Evolutionary conservation across 192 early-diverging fungal genomes (phyloP).

Genomic region (Umbelopsis sp.): DNA sequence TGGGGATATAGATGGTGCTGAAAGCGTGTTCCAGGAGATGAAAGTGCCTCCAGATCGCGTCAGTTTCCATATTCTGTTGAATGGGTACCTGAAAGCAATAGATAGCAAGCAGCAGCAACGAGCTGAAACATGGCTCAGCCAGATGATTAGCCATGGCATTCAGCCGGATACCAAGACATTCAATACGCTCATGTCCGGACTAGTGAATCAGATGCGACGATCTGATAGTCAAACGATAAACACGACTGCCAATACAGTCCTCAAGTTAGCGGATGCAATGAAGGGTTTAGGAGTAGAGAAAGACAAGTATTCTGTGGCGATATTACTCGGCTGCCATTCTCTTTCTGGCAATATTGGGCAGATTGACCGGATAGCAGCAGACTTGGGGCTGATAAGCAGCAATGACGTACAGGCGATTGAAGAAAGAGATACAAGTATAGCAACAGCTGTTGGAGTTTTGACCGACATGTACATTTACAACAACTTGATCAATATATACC

Average conservation of each 20-base stretch:
- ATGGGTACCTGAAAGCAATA: conserved; percentile 30
- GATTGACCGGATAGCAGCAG: neutral
- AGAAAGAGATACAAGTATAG: too few relatives aligned
- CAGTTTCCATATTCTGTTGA: conserved; percentile 38
- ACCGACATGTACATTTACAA: conserved; percentile 7
- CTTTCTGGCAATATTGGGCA: neutral
- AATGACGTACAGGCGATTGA: too few relatives aligned
- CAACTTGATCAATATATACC: conserved; percentile 10
- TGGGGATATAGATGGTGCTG: conserved; percentile 12
- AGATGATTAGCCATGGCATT: conserved; percentile 40
- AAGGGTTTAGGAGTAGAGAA: conserved; percentile 5
- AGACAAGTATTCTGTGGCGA: neutral
- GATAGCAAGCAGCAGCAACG: neutral
- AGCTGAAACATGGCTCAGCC: conserved; percentile 16
- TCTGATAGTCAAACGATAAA: neutral
- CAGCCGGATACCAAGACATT: conserved; percentile 41
- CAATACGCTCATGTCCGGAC: conserved; percentile 41
- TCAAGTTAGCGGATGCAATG: conserved; percentile 2
- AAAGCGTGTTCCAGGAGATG: conserved; percentile 1
- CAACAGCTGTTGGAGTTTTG: too few relatives aligned
- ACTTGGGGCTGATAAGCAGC: neutral
- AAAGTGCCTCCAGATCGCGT: conserved; percentile 28
- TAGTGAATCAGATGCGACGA: conserved; percentile 11
- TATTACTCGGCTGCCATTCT: neutral
- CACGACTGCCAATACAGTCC: neutral